Percentiles rank a stretch among this genome's conserved stretches.
Evolutionary conservation across 768 basidiomycete genomes (phyloP).

Genomic region (Clitopilus hobsonii): DNA sequence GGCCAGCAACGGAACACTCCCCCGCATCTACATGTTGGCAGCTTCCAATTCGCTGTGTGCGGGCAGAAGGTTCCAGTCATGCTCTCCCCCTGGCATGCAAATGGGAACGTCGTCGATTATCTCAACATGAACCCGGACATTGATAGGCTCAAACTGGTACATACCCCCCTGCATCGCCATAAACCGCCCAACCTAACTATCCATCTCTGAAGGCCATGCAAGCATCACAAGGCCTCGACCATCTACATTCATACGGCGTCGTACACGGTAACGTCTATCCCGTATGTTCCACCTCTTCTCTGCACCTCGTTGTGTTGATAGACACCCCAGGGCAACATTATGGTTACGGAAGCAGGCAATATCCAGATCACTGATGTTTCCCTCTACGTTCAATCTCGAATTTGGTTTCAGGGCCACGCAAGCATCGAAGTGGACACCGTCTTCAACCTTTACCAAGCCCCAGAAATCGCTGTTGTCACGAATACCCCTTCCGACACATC

Average conservation of each 20-base stretch:
- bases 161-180: background rate
- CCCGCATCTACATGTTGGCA: background rate
- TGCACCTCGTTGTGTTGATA: background rate
- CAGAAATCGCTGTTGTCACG: slow-evolving; percentile 2
- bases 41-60: background rate
- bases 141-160: background rate
- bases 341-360: slow-evolving; percentile 5
- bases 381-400: background rate
- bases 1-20: background rate
- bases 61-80: background rate
- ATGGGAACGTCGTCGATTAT: background rate
- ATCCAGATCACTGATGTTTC: slow-evolving; percentile 7
- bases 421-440: background rate
- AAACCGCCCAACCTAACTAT: background rate
- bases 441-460: slow-evolving; percentile 9
- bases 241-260: slow-evolving; percentile 6
- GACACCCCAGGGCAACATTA: slow-evolving; percentile 9
- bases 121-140: background rate
- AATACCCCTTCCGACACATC: background rate
- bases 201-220: slow-evolving; percentile 5
- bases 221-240: slow-evolving; percentile 7
- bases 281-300: background rate
- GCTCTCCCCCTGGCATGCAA: background rate
- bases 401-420: background rate
- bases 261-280: slow-evolving; percentile 13